Base-by-base conservation (phyloP, 345 rosid species). In the Microthlaspi erraticum region DNA sequence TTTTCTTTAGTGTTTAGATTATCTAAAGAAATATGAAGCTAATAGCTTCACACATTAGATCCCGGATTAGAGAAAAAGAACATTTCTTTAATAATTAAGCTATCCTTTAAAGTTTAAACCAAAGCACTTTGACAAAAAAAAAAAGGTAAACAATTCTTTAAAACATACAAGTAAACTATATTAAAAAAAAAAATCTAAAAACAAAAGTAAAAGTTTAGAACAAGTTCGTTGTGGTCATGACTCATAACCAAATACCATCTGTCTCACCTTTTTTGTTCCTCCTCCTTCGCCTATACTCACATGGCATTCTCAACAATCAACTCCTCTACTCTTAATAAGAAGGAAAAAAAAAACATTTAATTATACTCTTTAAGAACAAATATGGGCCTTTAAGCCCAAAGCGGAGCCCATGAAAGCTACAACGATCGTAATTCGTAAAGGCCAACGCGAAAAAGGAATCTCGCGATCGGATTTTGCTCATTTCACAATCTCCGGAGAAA, bases 371-470 rank as follows among this genome's bases (percentile, higher is more conserved):
- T 2, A 26, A n/a, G n/a, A n/a, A n/a, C n/a, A n/a, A n/a, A n/a
- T n/a, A n/a, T n/a, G n/a, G 71, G 65, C 71, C 6, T 2, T 1
- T 8, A 36, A 54, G 70, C 76, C 70, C 70, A 53, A 20, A 33
- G 0, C 0, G 0, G 0, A 55, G 58, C 71, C 77, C 77, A 56
- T 44, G 1, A 46, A 56, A 39, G 3, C 10, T 2, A 5, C 17
- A 29, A 42, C 17, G 2, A 52, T 52, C 12, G 5, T 2, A 71
- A 34, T 3, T 26, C 23, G 1, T 10, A 32, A 32, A 11, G 32
- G 39, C 1, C 5, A 18, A 10, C 63, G 23, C 18, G 16, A 50
- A 42, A 5, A 14, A 10, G 23, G 41, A 54, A 72, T 52, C 55
- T 43, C 48, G 39, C 26, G 36, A 53, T 43, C 70, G 14, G n/a